Evolutionary conservation across 2,329 filamentous ascomycete genomes (phyloP).

Genomic region (Botrytis sinoallii): DNA sequence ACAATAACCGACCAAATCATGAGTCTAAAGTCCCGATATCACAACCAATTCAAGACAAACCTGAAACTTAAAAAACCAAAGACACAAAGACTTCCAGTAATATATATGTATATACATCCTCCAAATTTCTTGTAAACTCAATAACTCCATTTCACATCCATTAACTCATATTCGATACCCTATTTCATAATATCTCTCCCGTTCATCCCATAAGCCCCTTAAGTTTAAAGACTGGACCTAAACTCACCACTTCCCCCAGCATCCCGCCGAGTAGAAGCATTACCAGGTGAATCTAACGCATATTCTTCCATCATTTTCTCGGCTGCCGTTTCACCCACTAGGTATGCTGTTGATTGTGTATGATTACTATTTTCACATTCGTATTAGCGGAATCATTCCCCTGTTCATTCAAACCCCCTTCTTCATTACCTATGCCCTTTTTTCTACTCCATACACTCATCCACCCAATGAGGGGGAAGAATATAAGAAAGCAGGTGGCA

Average conservation of each 20-base stretch:
- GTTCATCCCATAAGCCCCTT: neutral
- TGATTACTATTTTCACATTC: conserved; percentile 43
- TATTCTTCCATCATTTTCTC: conserved; percentile 50
- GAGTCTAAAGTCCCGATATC: no score
- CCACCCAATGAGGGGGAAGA: neutral
- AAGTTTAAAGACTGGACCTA: neutral
- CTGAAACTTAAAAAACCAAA: neutral
- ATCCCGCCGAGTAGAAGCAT: neutral
- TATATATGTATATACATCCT: no score
- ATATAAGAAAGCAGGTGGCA: neutral
- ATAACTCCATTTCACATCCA: neutral
- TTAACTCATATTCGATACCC: neutral
- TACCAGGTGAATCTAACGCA: neutral
- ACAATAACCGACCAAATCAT: neutral
- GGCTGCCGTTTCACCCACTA: conserved; percentile 50
- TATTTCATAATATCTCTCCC: neutral
- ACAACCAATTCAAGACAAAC: neutral
- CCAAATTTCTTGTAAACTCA: neutral
- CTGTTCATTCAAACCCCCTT: neutral
- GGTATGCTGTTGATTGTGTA: conserved; percentile 52
- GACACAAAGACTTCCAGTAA: no score
- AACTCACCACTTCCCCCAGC: neutral
- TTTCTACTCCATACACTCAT: no score
- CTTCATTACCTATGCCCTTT: neutral
- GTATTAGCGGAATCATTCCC: neutral